Evolutionary conservation across 164 flowering plant genomes (phyloP).

Genomic region (Dillenia turbinata): DNA sequence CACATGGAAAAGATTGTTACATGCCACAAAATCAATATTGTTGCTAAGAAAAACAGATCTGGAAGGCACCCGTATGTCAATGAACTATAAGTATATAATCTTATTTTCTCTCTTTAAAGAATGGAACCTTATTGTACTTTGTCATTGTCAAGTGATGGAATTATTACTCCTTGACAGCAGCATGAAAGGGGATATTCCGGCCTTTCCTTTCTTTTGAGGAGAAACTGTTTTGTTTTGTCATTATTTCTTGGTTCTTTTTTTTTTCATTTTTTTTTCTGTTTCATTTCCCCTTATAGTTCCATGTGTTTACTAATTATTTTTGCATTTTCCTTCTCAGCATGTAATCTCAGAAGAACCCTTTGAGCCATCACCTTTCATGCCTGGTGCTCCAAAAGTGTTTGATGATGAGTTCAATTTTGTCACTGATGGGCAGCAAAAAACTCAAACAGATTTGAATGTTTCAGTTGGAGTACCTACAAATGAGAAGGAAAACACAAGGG

Average conservation of each 20-base stretch:
- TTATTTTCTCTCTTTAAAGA: too few species aligned
- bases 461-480: slow-evolving; percentile 28
- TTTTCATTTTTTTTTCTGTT: background rate
- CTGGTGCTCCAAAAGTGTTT: slow-evolving; percentile 44
- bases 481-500: slow-evolving; percentile 66
- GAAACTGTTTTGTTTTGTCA: background rate
- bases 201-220: background rate
- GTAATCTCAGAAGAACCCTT: slow-evolving; percentile 74
- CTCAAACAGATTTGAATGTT: slow-evolving; percentile 45
- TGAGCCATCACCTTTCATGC: slow-evolving; percentile 90
- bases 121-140: too few species aligned
- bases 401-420: slow-evolving; percentile 51
- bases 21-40: too few species aligned
- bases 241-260: background rate
- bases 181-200: too few species aligned
- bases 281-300: background rate
- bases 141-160: too few species aligned
- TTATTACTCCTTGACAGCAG: too few species aligned
- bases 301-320: slow-evolving; percentile 2
- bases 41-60: too few species aligned
- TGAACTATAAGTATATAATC: too few species aligned
- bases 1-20: too few species aligned
- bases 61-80: too few species aligned
- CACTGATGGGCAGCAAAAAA: slow-evolving; percentile 42
- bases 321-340: slow-evolving; percentile 49